Evolutionary conservation across 140 eudicot genomes (phyloP), one percentile per base, ranked within the genome.

Genomic region (Flaveria floridana): DNA sequence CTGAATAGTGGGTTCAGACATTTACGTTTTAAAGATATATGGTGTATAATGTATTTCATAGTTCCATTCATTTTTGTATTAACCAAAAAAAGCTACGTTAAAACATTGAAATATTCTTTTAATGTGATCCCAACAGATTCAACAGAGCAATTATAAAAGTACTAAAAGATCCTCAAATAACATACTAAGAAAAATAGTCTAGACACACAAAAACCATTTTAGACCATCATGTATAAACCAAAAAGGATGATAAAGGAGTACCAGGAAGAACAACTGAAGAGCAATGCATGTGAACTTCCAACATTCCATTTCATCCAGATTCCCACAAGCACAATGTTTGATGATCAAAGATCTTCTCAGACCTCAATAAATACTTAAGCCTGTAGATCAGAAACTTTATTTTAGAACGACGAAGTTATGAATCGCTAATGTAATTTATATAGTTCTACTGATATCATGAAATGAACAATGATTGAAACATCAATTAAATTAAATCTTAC

Each of bases 61-160:
- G 41, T 34, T 34, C 8, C 8, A 34, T 34, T 6, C 8, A 34
- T 34, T 34, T 34, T 34, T 6, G 41, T 34, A 34, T 34, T 34
- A 34, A 34, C 41, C 41, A 34, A 8, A 34, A 34, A 34, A 59
- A 11, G 16, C 9, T 23, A 34, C 10, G 3, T 34, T 37, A 65
- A 7, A 37, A 65, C 28, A 9, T 8, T 14, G 39, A 65, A 34
- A 13, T 72, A 48, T 70, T 72, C n/a, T 28, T 53, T 19, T 2
- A 55, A 10, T 30, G 41, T 37, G 41, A 73, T 73, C 44, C 20
- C 57, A 74, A 74, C 30, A 61, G 42, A 74, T 59, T 58, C 44
- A 23, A 7, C 78, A 41, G 9, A 16, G 6, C 46, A 10, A 59
- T 6, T 23, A 23, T 58, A 23, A 14, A 44, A 34, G 52, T 42